Evolutionary conservation across 108 stramenopile species (phyloP), one percentile per base, ranked within the genome.

Genomic region (Conticribra guillardii): DNA sequence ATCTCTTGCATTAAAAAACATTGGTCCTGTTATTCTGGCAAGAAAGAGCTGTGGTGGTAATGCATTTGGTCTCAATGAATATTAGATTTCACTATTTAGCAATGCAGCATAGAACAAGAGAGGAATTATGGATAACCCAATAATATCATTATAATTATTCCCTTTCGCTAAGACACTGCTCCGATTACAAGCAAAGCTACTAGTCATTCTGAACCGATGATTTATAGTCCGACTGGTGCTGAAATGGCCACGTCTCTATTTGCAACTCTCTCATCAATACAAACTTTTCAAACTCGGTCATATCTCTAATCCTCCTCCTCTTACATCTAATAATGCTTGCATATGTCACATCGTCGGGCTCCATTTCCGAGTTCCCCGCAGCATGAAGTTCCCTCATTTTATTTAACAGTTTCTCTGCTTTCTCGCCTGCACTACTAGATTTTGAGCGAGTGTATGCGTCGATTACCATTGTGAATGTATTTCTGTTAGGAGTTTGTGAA

Each of bases 391-490:
- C 62, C 57, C 76, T 69, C 76, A 78, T 78, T 53, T 70, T 60
- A 55, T 78, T 67, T 4, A 78, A 31, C 64, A 78, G 22, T 51
- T 70, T 50, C 23, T 70, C 69, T 0, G 76, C 76, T 32, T 69
- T 56, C 55, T 59, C 28, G 23, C 61, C 54, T 24, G 68, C 69
- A 70, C 57, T 64, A 7, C 27, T 28, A 3, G 62, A 21, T 18
- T 41, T 44, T 45, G 68, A 62, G 32, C 67, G 62, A 23, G 46
- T 46, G 22, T 78, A 73, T 16, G 84, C 83, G 54, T 87, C 82
- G 37, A 89, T 84, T 26, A 89, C 54, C 54, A 84, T 89, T 4
- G 88, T 76, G 32, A 82, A 89, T 7, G 86, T 82, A 15, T 79
- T 76, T 11, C 69, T 67, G 46, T 75, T 75, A 4, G 80, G 84